Evolutionary conservation across 1,139 yeast species (phyloP).

Genomic region (Candida tropicalis): DNA sequence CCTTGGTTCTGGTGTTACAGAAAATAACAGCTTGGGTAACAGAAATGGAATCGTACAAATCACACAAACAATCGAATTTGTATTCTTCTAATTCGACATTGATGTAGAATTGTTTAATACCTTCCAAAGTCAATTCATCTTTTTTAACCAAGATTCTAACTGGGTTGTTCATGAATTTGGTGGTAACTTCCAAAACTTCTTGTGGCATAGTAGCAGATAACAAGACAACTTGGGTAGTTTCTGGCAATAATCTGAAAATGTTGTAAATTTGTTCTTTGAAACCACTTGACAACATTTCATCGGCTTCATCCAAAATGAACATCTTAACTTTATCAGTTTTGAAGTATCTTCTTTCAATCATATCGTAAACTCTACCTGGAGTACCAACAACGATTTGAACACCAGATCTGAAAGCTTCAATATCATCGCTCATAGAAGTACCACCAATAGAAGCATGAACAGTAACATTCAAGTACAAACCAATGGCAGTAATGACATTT

Average conservation of each 20-base stretch:
- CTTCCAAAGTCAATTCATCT: constrained; percentile 97
- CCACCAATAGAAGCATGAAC: constrained; percentile 99
- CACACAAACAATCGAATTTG: constrained; percentile 96
- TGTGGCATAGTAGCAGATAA: constrained; percentile 98
- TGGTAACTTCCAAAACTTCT: constrained; percentile 94
- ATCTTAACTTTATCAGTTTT: constrained; percentile 89
- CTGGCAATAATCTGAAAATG: constrained; percentile 92
- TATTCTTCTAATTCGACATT: constrained; percentile 91
- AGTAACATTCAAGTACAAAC: constrained; percentile 88
- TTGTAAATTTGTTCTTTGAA: constrained; percentile 98
- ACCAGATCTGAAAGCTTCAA: constrained; percentile 88
- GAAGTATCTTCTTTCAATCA: constrained; percentile 93
- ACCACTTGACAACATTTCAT: constrained; percentile 96
- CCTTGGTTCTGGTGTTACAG: constrained; percentile 99
- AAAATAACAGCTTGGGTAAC: constrained; percentile 99
- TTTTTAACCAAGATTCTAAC: constrained; percentile 96
- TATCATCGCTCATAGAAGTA: constrained; percentile 89
- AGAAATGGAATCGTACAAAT: constrained; percentile 95
- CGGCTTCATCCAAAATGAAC: constrained; percentile 99
- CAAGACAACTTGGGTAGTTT: constrained; percentile 93
- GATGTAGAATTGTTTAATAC: constrained; percentile 95
- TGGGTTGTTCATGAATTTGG: constrained; percentile 97
- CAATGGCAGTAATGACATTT: constrained; percentile 92
- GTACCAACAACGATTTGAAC: constrained; percentile 98
- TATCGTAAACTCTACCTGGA: constrained; percentile 98